Base-by-base conservation (phyloP, 2,329 filamentous ascomycete genomes). In the Dothistroma septosporum region DNA sequence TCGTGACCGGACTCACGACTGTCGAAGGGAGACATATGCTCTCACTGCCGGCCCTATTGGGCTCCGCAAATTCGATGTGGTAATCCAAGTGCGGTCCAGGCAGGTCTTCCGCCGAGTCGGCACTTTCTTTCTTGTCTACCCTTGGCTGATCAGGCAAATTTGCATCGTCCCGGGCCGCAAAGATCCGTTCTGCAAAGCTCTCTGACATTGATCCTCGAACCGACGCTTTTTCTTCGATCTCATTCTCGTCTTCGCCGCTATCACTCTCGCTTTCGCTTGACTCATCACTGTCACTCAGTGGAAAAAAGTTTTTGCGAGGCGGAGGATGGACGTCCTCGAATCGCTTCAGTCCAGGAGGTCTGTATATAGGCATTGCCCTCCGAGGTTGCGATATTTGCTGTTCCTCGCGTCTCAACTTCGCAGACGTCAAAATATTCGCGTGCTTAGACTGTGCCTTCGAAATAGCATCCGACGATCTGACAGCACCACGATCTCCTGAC, bases 271-370 rank as follows among this genome's bases (percentile, higher is more conserved):
- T 44, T 8, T 47, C 53, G 22, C 28, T 31, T 28, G 44, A 33
- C 22, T 47, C 37, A 37, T 57, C 56, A 35, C 56, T 53, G 33
- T 50, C 48, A n/a, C 4, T 58, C 47, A 35, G 33, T 9, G 9
- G 46, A 14, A 41, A 21, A 24, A 33, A 33, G 12, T 9, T 47
- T 37, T n/a, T 24, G 35, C 32, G 21, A 32, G 22, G 21, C 19
- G 32, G 24, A 44, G 19, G 11, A 19, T 22, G 50, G 19, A n/a
- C 14, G 16, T 35, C 50, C 5, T 33, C 31, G 16, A 53, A 53
- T n/a, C 31, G 33, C 21, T 53, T 12, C 11, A 35, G 49, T 14
- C 48, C 44, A 32, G 16, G 35, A 24, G 46, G 22, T 24, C 19
- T 52, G 24, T 35, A 12, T 14, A 24, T 47, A 21, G 31, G 52